Evolutionary conservation across 2,329 filamentous ascomycete genomes (phyloP).

Genomic region (Xenoacremonium recifei): DNA sequence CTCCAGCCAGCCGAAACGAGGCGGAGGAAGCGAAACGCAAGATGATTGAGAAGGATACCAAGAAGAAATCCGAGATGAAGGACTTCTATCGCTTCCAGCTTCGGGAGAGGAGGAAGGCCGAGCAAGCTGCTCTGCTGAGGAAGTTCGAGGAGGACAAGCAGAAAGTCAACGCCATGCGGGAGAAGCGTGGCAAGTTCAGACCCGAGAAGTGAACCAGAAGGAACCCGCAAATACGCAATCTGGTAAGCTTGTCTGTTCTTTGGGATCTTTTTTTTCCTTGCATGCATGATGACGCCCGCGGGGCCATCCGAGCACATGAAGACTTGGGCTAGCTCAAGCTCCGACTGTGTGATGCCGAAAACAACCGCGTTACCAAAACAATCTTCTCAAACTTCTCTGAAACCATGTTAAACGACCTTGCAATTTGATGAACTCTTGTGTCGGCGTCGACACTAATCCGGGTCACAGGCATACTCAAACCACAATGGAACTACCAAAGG

Average conservation of each 20-base stretch:
- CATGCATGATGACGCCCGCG: constrained; percentile 51
- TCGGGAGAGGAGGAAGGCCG: constrained; percentile 73
- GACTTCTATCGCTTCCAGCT: constrained; percentile 86
- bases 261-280: constrained; percentile 7
- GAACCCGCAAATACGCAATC: constrained; percentile 6
- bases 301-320: constrained; percentile 45
- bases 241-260: constrained; percentile 9
- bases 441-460: too few relatives aligned
- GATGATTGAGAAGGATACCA: constrained; percentile 61
- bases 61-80: constrained; percentile 61
- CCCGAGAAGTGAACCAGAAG: constrained; percentile 40
- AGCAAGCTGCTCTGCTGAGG: constrained; percentile 65
- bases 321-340: constrained; percentile 19
- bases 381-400: constrained; percentile 69
- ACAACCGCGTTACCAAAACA: constrained; percentile 59
- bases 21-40: constrained; percentile 58
- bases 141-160: constrained; percentile 74
- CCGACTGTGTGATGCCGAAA: constrained; percentile 49
- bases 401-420: too few relatives aligned
- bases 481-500: too few relatives aligned
- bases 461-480: too few relatives aligned
- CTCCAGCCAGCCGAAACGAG: constrained; percentile 73
- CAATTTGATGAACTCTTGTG: too few relatives aligned
- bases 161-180: constrained; percentile 70
- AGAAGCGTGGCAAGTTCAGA: constrained; percentile 62